phyloP scores from a whole-genome alignment of 352 stramenopile species.

The Globisporangium yorkense region DNA sequence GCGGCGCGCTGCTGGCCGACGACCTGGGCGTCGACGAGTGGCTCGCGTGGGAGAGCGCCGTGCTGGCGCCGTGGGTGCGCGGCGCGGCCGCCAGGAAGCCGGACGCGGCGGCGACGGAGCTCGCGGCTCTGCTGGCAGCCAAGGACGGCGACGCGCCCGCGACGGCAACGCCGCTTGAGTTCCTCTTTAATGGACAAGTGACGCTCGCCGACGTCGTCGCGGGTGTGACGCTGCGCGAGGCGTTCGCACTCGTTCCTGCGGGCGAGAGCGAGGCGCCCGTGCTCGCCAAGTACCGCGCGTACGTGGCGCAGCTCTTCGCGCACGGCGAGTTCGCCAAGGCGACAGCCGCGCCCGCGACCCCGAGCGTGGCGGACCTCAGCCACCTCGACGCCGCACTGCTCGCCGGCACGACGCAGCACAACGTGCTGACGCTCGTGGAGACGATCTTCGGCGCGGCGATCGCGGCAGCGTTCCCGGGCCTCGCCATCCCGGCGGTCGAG shows the following conservation, averaged over 20 bases:
- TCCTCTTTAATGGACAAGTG: conserved; percentile 58
- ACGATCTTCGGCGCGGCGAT: conserved; percentile 71
- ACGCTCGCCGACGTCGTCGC: conserved; percentile 71
- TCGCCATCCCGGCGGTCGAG: conserved; percentile 49
- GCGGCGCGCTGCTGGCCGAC: conserved; percentile 45
- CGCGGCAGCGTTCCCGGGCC: conserved; percentile 53
- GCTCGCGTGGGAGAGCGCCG: conserved; percentile 74
- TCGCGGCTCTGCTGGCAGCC: conserved; percentile 43
- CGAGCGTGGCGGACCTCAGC: conserved; percentile 10
- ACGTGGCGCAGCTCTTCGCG: conserved; percentile 61
- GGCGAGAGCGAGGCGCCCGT: conserved; percentile 38
- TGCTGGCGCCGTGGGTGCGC: conserved; percentile 50
- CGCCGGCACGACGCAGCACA: conserved; percentile 65
- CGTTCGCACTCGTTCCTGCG: conserved; percentile 44
- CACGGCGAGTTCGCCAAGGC: conserved; percentile 42
- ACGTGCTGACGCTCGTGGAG: conserved; percentile 70
- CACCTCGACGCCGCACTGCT: conserved; percentile 44
- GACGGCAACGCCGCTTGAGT: conserved; percentile 37
- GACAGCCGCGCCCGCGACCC: conserved; percentile 16
- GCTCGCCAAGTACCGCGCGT: conserved; percentile 55
- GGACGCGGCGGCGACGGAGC: conserved; percentile 19
- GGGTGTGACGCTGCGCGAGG: conserved; percentile 57
- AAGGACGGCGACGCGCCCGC: conserved; percentile 51
- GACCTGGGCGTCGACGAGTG: conserved; percentile 80
- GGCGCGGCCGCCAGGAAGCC: conserved; percentile 6